These are phyloP conservation scores for Xylaria sp. DNA, from an alignment of 2,329 filamentous ascomycete genomes.

Conservation along the genomic window DNA sequence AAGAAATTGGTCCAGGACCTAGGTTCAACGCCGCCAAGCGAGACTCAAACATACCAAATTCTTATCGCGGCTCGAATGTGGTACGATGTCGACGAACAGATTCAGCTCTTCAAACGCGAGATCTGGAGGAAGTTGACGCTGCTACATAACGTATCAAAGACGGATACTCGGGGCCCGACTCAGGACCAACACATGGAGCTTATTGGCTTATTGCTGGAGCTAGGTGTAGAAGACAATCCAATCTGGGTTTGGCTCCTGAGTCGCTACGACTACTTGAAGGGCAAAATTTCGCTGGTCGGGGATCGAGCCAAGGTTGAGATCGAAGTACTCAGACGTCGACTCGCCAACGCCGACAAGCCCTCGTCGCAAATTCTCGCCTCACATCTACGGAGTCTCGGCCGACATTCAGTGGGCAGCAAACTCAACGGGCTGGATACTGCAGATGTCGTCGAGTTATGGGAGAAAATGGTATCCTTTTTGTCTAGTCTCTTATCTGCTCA, in stretches of 20 bases:
- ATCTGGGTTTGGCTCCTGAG: slow-evolving; percentile 97
- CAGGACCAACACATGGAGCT: slow-evolving; percentile 92
- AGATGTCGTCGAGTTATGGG: slow-evolving; percentile 91
- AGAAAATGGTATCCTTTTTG: slow-evolving; percentile 82
- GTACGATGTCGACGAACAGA: slow-evolving; percentile 89
- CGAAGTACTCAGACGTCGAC: slow-evolving; percentile 84
- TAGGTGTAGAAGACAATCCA: slow-evolving; percentile 94
- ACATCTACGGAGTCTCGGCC: slow-evolving; percentile 79
- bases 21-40: slow-evolving; percentile 69
- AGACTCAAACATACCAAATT: slow-evolving; percentile 85
- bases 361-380: slow-evolving; percentile 74
- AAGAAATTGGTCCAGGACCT: slow-evolving; percentile 71
- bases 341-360: slow-evolving; percentile 80
- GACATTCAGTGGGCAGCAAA: slow-evolving; percentile 72
- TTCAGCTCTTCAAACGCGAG: slow-evolving; percentile 87
- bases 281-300: slow-evolving; percentile 81
- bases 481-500: slow-evolving; percentile 78
- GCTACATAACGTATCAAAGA: slow-evolving; percentile 66
- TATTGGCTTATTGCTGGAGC: slow-evolving; percentile 87
- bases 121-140: slow-evolving; percentile 84
- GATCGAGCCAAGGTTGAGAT: slow-evolving; percentile 93
- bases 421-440: slow-evolving; percentile 77
- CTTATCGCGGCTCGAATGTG: slow-evolving; percentile 93
- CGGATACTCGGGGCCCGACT: slow-evolving; percentile 63
- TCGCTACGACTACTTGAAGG: slow-evolving; percentile 88